Conservation (phyloP, 2,329 filamentous ascomycete species). For the Paecilomyces sp. region DNA sequence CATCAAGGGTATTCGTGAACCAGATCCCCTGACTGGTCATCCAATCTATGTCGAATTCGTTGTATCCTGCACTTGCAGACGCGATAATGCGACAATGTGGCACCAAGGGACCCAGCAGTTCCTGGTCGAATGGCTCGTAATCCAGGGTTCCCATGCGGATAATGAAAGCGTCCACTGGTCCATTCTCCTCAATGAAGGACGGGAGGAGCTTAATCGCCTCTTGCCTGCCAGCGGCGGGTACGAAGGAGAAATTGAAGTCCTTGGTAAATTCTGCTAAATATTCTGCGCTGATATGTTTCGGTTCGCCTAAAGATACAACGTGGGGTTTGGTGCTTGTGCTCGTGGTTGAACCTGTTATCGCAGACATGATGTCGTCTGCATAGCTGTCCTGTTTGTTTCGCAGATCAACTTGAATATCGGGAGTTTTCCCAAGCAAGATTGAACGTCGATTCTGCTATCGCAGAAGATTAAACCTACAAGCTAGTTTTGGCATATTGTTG, state of each 20-base stretch:
- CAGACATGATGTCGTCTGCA: too few species aligned
- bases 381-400: too few species aligned
- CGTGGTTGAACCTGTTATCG: too few species aligned
- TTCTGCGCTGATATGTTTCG: slow-evolving; percentile 30
- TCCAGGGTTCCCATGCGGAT: slow-evolving; percentile 43
- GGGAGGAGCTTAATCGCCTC: slow-evolving; percentile 31
- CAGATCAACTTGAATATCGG: too few species aligned
- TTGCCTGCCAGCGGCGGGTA: slow-evolving; percentile 29
- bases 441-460: too few species aligned
- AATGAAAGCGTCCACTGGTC: slow-evolving; percentile 42
- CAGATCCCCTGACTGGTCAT: slow-evolving; percentile 38
- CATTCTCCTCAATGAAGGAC: slow-evolving; percentile 23
- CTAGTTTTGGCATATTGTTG: too few species aligned
- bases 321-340: slow-evolving; percentile 23
- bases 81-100: slow-evolving; percentile 41
- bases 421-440: too few species aligned
- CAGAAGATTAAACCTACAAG: too few species aligned
- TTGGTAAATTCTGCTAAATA: slow-evolving; percentile 32
- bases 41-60: slow-evolving; percentile 41
- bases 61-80: slow-evolving; percentile 42
- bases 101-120: slow-evolving; percentile 32
- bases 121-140: slow-evolving; percentile 44
- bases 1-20: slow-evolving; percentile 50
- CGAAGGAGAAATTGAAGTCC: slow-evolving; percentile 33
- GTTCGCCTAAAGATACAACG: slow-evolving; percentile 35